Evolutionary conservation across 495 filamentous ascomycete genomes (phyloP), one percentile per base, ranked within the genome.

Genomic region (Daldinia grandis): DNA sequence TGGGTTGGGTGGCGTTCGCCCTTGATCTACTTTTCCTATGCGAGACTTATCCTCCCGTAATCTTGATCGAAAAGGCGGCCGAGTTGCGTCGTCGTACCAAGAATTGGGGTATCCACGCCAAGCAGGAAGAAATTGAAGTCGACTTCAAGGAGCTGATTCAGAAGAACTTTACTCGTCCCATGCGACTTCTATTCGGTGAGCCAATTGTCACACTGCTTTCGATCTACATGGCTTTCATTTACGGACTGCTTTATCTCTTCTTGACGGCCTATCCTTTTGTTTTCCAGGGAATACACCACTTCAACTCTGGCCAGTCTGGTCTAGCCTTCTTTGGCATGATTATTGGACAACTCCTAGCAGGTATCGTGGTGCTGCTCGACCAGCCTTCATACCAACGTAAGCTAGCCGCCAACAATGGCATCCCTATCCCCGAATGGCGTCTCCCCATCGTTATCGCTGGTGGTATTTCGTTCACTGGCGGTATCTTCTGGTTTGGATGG

Each of bases 51-150:
- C 92, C 93, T 17, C 93, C 93, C 0, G 82, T 92, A 3, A 89
- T 97, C 57, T 84, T 97, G 0, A 85, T 95, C 55, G 76, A 81
- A 27, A 96, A 97, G 79, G 94, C 93, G 5, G 77, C 85, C 1
- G 89, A 94, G 60, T 83, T 97, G 21, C 91, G 94, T 53, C 91
- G 92, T 10, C 81, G 91, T 49, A 97, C 94, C 6, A 87, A 88
- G 75, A 97, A 96, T 81, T 96, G 93, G 93, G 94, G 92, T 50
- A 96, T 97, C 68, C 93, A 97, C 80, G 92, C 93, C 51, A 96
- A 94, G 76, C 92, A 97, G 77, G 94, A 97, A 75, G 93, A 97
- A 81, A 93, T 96, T 68, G 93, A 96, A 77, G 85, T 98, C 59
- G 91, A 95, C 79, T 84, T 96, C 69, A 78, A 83, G 30, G 92